A percentile compares a stretch with the other conserved stretches of the same genome.
Conservation (phyloP, 2,329 filamentous ascomycete species). For the Diaporthe australafricana region DNA sequence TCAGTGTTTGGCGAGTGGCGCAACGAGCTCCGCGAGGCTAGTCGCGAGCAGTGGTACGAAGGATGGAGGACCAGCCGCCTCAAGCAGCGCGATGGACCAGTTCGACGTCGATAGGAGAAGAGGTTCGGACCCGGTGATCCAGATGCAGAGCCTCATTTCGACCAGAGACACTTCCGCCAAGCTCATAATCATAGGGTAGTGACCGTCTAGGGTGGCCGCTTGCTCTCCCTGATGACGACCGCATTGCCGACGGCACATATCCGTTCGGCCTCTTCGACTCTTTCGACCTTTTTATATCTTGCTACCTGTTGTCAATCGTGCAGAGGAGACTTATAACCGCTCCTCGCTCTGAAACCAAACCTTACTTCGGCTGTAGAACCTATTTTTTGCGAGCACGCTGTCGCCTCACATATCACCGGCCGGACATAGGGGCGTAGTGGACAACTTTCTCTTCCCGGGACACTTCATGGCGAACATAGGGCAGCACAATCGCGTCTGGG, state of each 20-base stretch:
- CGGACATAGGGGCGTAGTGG: conserved; percentile 2
- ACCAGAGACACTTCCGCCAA: conserved; percentile 13
- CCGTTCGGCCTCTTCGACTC: not conserved
- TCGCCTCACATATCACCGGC: not conserved
- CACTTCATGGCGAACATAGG: not conserved
- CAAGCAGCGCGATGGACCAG: conserved; percentile 62
- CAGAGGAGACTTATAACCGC: not conserved
- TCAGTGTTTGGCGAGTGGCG: conserved; percentile 95
- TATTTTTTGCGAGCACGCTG: conserved; percentile 8
- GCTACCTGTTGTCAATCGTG: not conserved
- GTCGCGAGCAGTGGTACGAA: conserved; percentile 94
- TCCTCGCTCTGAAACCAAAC: not conserved
- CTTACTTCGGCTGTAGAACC: conserved; percentile 13
- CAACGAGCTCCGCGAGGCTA: conserved; percentile 87
- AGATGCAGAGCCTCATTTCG: conserved; percentile 6
- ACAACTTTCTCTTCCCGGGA: conserved; percentile 8
- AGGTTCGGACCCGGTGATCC: conserved; percentile 31
- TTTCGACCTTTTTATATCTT: not conserved
- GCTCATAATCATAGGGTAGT: conserved; percentile 14
- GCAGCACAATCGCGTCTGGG: conserved; percentile 1
- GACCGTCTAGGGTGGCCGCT: conserved; percentile 13
- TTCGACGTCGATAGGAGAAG: conserved; percentile 50
- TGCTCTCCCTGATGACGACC: conserved; percentile 13
- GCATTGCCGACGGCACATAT: not conserved
- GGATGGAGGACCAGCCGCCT: conserved; percentile 85